Evolutionary conservation across 768 basidiomycete species (phyloP), one percentile per base, ranked within the genome.

Genomic region (Tephrocybe sp.): DNA sequence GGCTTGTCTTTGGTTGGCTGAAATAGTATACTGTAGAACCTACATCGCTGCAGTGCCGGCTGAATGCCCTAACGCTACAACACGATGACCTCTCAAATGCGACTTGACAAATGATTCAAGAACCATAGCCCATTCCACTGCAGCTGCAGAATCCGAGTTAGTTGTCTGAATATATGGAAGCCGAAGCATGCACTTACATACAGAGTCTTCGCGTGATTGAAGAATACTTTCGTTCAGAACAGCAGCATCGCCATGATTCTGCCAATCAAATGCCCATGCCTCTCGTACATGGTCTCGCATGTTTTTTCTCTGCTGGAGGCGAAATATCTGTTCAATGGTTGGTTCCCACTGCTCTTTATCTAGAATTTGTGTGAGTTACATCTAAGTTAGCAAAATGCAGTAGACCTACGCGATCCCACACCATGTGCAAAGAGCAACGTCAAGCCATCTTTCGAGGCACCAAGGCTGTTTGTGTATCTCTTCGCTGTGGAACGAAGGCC

Each of bases 241-340:
- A 15, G 65, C 69, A 3, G 68, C 62, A 30, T 72, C 70, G 12
- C 73, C 73, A 41, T 72, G 70, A 19, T 55, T 69, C 70, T n/a
- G n/a, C n/a, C n/a, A n/a, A n/a, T n/a, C n/a, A n/a, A n/a, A n/a
- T n/a, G n/a, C n/a, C n/a, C n/a, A 74, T 1, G 68, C 69, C 44
- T 74, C 71, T 11, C 66, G 66, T 41, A 73, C 62, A 16, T 56
- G 54, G 34, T 58, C 54, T 19, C 57, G 47, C 18, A 32, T 37
- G 16, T 55, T 37, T 35, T 60, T 63, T 2, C 7, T 18, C 5
- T 49, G 42, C 34, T 68, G 64, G 9, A 57, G 43, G 7, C 53
- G 35, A 37, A 71, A 69, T 18, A 65, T 38, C 9, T 51, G 48
- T 22, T 66, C 52, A 6, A 72, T 61, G 0, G 59, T 61, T n/a